Conservation (phyloP, 1,139 yeast genomes). For the Chernovozyma aurita region DNA sequence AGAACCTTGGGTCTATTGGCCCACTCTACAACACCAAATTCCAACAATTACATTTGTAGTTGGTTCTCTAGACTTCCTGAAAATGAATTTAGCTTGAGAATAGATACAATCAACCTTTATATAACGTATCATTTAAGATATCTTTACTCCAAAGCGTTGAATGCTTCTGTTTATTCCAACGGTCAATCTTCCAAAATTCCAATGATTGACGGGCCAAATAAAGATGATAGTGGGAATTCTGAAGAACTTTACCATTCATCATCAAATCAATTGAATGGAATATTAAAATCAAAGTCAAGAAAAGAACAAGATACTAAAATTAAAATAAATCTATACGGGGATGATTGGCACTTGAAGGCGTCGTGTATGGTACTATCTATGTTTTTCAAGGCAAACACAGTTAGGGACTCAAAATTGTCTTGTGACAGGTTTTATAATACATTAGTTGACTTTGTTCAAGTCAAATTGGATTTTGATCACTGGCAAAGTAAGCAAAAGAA, state of each 20-base stretch:
- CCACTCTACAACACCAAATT: constrained; percentile 35
- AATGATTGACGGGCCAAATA: constrained; percentile 9
- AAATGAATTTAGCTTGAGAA: constrained; percentile 39
- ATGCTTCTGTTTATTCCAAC: constrained; percentile 19
- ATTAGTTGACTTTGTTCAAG: constrained; percentile 73
- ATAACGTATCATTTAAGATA: constrained; percentile 58
- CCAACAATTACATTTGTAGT: constrained; percentile 44
- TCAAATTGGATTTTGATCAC: constrained; percentile 72
- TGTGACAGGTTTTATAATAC: constrained; percentile 69
- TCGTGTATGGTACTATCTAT: constrained; percentile 58
- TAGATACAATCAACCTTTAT: constrained; percentile 58
- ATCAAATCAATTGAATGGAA: constrained; percentile 1
- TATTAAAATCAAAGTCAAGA: constrained; percentile 1
- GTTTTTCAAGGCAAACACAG: constrained; percentile 50
- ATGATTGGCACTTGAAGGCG: constrained; percentile 75
- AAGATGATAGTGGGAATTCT: constrained; percentile 12
- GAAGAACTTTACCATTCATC: constrained; percentile 1
- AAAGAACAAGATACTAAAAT: constrained; percentile 39
- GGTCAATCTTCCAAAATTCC: constrained; percentile 4
- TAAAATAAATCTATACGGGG: constrained; percentile 60
- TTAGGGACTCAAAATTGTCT: constrained; percentile 35
- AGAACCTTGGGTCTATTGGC: constrained; percentile 64
- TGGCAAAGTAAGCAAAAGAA: constrained; percentile 54
- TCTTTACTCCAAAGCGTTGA: constrained; percentile 32
- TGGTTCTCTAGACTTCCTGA: constrained; percentile 51